Evolutionary conservation across 2,329 filamentous ascomycete species (phyloP), one percentile per base, ranked within the genome.

Genomic region (Aureobasidium musti): DNA sequence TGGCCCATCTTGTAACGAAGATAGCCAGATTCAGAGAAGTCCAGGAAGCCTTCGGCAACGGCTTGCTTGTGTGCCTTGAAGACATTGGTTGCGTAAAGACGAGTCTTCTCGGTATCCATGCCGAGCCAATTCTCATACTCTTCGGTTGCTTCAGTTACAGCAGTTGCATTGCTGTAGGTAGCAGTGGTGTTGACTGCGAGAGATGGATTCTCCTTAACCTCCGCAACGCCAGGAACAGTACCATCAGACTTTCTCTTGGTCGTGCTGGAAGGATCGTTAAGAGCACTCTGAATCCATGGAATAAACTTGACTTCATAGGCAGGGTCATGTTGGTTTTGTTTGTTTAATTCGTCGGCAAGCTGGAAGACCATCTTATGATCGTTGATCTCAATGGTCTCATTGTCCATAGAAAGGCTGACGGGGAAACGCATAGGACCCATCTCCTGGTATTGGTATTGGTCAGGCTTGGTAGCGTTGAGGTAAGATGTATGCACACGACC

Each of bases 361-460:
- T 89, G 85, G 74, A 88, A 89, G 0, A 89, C 85, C 73, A 90
- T 80, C 68, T 85, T 81, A 71, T 89, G 86, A 70, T 89, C 65
- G 10, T 83, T 82, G 69, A 89, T 86, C 67, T 86, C 82, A 3
- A 83, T 70, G 0, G 83, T 87, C 71, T 84, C 80, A 69, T 87
- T 86, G n/a, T 81, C 80, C 69, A 84, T 81, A 1, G 74, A 78
- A 19, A 81, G 75, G 2, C 79, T 81, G 19, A 84, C 79, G 0
- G 87, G 87, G 69, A 89, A 86, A 2, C 87, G 79, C 86, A 89
- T 89, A 0, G 86, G 85, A 0, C 87, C 87, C 84, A 84, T 83
- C 72, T 89, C 87, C 71, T 89, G 86, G 73, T 90, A 89, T 23
- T 87, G 86, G 71, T 89, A 89, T 68, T 89, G 81, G 23, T 83